Evolutionary conservation across 441 rosid species (phyloP).

Genomic region (Rhodomyrtus psidioides): DNA sequence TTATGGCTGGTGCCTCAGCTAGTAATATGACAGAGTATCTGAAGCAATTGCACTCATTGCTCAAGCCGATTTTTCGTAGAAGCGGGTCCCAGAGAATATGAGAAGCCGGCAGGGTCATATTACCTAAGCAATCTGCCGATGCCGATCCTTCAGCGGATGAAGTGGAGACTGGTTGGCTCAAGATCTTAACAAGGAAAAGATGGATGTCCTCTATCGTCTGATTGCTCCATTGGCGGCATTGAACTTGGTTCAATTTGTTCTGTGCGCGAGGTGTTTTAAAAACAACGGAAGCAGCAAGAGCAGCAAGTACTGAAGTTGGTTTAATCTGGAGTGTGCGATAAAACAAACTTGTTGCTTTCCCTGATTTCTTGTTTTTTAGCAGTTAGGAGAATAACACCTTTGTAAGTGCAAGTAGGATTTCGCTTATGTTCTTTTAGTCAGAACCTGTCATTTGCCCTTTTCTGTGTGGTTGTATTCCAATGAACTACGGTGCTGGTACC

Average conservation of each 20-base stretch:
- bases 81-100: conserved; percentile 64
- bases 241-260: conserved; percentile 34
- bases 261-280: conserved; percentile 43
- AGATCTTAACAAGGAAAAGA: conserved; percentile 48
- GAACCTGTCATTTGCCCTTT: background rate
- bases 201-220: conserved; percentile 39
- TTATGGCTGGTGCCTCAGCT: conserved; percentile 64
- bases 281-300: conserved; percentile 32
- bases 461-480: background rate
- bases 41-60: conserved; percentile 44
- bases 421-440: background rate
- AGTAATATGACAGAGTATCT: conserved; percentile 30
- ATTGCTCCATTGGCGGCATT: conserved; percentile 33
- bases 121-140: conserved; percentile 36
- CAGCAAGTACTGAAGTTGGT: background rate
- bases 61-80: conserved; percentile 45
- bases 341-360: background rate
- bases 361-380: background rate
- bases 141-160: conserved; percentile 25
- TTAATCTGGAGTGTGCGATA: background rate
- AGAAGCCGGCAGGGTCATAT: conserved; percentile 45
- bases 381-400: background rate
- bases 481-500: background rate
- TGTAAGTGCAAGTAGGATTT: background rate
- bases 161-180: conserved; percentile 43